Base-by-base conservation (phyloP, 2,329 filamentous ascomycete species). In the Esteya vermicola region DNA sequence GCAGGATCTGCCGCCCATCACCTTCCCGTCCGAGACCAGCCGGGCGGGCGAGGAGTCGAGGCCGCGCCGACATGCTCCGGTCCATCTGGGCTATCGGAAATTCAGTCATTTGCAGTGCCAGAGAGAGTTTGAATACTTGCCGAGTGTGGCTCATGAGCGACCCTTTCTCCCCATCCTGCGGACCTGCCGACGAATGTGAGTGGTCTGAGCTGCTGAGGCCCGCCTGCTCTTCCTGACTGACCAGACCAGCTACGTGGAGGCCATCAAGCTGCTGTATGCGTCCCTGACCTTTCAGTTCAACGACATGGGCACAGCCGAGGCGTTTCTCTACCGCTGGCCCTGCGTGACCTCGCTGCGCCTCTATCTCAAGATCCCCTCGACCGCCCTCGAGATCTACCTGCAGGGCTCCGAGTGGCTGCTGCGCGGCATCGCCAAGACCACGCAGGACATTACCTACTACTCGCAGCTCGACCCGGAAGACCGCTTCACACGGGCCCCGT, bases 221-320 rank as follows among this genome's bases (percentile, higher is more conserved):
- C 4, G 14, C n/a, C n/a, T 19, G 14, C 22, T 8, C 9, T 4
- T 13, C n/a, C 38, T 38, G 13, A 45, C 48, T 14, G 54, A 50
- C 43, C 54, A 54, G 37, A 46, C 41, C 28, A 55, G 52, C 44
- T 56, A 56, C 43, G 33, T 48, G 4, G 54, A 57, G 36, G 47
- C 39, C 34, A 39, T 51, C 16, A 43, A 46, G 2, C 45, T 50
- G 8, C 41, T 57, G 20, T 54, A 52, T 39, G 22, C 36, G 13
- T 38, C 37, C 36, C 41, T 52, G 6, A 56, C 51, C 25, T 56
- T 56, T 42, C 44, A 52, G 44, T 52, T 57, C 33, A 55, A 50
- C 41, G 49, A 56, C 36, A 47, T 45, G 23, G 21, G 31, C 28
- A 40, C 46, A 1, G 52, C 52, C 20, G 36, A 33, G 16, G 37